Conservation (phyloP, 768 basidiomycete species). For the Podaxis mareebaensis region DNA sequence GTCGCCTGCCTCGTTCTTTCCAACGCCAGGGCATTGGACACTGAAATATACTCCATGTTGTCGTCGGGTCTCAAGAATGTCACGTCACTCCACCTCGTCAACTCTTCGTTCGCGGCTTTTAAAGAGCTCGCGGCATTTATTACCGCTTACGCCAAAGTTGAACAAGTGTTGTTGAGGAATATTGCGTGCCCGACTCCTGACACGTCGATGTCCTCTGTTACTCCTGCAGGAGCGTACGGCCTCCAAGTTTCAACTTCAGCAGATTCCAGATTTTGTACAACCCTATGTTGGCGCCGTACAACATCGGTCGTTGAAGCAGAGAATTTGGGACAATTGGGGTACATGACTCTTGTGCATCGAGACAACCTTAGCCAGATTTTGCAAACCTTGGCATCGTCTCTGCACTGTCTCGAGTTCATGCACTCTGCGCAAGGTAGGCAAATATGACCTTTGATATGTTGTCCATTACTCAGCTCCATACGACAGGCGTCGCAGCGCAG, state of each 20-base stretch:
- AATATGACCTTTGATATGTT: neutral
- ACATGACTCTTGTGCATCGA: neutral
- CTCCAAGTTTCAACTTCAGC: slow-evolving; percentile 3
- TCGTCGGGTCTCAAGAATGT: neutral
- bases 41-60: neutral
- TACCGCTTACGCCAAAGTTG: neutral
- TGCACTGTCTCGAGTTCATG: slow-evolving; percentile 1
- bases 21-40: neutral
- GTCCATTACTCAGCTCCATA: neutral
- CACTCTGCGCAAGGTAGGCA: slow-evolving; percentile 3
- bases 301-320: neutral
- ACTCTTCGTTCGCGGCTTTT: neutral
- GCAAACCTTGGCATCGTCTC: neutral
- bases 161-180: neutral
- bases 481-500: neutral
- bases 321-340: neutral
- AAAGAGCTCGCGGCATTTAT: neutral
- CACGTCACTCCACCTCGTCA: neutral
- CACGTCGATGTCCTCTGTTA: neutral
- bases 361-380: neutral
- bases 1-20: neutral
- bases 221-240: neutral
- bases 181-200: neutral
- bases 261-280: neutral
- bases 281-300: neutral